Conservation (phyloP, 1,284 basidiomycete species). For the Schizophyllum commune region DNA sequence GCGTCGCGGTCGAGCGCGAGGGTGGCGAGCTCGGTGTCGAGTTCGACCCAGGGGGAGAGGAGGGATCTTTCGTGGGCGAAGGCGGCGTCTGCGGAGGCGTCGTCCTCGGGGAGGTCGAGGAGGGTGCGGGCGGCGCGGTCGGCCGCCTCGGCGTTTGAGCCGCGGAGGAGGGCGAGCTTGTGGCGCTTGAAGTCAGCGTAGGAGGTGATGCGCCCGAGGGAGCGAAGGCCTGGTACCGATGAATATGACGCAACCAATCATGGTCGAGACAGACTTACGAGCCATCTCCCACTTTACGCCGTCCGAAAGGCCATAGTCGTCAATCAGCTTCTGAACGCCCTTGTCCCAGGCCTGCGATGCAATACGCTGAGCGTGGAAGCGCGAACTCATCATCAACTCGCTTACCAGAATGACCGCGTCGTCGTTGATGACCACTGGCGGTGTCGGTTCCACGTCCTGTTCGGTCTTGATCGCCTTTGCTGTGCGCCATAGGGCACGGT, state of each 20-base stretch:
- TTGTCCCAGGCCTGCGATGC: not conserved
- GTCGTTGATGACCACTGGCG: not conserved
- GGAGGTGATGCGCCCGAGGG: not conserved
- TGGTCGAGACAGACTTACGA: not conserved
- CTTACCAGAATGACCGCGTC: not conserved
- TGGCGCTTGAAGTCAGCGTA: not conserved
- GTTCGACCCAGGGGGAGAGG: slow-evolving; percentile 30
- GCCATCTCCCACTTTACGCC: slow-evolving; percentile 12
- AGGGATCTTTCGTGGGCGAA: slow-evolving; percentile 9
- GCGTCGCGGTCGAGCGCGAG: slow-evolving; percentile 16
- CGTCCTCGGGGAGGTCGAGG: slow-evolving; percentile 1
- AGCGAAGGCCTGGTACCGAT: not conserved
- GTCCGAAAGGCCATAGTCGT: not conserved
- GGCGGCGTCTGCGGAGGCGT: slow-evolving; percentile 1
- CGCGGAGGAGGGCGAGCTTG: slow-evolving; percentile 8
- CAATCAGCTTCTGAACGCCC: not conserved
- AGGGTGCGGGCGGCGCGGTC: slow-evolving; percentile 10
- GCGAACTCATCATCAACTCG: not conserved
- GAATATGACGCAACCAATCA: not conserved
- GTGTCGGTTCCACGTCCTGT: not conserved
- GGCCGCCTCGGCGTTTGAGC: slow-evolving; percentile 12
- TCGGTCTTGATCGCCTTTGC: not conserved
- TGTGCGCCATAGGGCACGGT: not conserved
- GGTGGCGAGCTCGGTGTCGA: slow-evolving; percentile 25
- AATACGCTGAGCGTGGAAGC: not conserved